These are phyloP conservation scores for Boletellus emodensis DNA, from an alignment of 768 basidiomycete species.

Conservation along the genomic window DNA sequence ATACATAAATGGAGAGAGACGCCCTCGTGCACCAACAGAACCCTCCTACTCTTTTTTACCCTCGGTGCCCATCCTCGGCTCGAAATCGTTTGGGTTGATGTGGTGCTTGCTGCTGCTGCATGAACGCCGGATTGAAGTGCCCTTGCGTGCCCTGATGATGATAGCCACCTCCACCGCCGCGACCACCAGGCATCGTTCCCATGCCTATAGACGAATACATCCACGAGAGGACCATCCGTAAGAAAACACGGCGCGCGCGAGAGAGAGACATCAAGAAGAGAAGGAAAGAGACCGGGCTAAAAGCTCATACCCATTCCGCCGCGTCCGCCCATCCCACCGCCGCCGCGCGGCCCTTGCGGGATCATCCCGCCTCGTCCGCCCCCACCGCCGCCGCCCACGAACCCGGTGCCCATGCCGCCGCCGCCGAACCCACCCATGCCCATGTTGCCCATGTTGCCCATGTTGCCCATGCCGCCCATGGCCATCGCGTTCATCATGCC, in stretches of 20 bases:
- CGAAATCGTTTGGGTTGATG: slow-evolving; percentile 53
- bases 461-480: slow-evolving; percentile 32
- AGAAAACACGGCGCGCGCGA: slow-evolving; percentile 23
- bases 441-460: slow-evolving; percentile 32
- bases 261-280: background rate
- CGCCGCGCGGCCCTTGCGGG: slow-evolving; percentile 42
- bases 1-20: background rate
- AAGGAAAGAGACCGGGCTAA: slow-evolving; percentile 22
- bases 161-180: slow-evolving; percentile 44
- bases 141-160: slow-evolving; percentile 40
- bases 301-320: slow-evolving; percentile 52
- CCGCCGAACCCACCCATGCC: slow-evolving; percentile 43
- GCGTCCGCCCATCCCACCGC: slow-evolving; percentile 43
- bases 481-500: slow-evolving; percentile 41
- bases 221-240: slow-evolving; percentile 22
- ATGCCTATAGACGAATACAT: slow-evolving; percentile 41
- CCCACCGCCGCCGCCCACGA: slow-evolving; percentile 33
- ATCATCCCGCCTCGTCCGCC: slow-evolving; percentile 48
- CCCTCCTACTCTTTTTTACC: background rate
- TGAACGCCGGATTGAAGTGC: slow-evolving; percentile 75
- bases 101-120: slow-evolving; percentile 47
- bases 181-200: slow-evolving; percentile 48
- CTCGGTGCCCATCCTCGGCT: slow-evolving; percentile 45
- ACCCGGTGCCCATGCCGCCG: slow-evolving; percentile 40
- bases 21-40: background rate